Evolutionary conservation across 2,329 filamentous ascomycete genomes (phyloP).

Genomic region (Fusarium sp.): DNA sequence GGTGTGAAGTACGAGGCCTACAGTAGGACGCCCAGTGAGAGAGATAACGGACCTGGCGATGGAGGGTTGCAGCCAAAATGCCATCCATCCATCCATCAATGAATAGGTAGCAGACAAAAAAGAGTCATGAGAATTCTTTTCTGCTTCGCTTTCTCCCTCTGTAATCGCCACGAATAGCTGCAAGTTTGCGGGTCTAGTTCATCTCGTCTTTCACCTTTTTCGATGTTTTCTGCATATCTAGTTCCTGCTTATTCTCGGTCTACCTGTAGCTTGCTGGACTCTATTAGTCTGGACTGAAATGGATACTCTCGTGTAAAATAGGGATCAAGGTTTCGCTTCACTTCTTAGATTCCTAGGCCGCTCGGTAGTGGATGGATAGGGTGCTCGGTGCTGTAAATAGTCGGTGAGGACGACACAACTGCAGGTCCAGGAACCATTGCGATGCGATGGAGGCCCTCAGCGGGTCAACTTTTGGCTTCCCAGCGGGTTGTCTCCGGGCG

Average conservation of each 20-base stretch:
- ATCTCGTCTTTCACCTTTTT: slow-evolving; percentile 24
- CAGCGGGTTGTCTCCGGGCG: slow-evolving; percentile 25
- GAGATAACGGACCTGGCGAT: slow-evolving; percentile 29
- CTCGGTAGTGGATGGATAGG: slow-evolving; percentile 13
- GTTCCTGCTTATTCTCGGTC: slow-evolving; percentile 12
- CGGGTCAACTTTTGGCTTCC: not conserved
- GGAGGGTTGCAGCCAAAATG: slow-evolving; percentile 27
- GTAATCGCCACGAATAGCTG: slow-evolving; percentile 15
- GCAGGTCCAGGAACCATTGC: slow-evolving; percentile 34
- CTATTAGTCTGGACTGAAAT: slow-evolving; percentile 13
- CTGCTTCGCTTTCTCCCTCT: slow-evolving; percentile 1
- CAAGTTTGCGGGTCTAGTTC: slow-evolving; percentile 9
- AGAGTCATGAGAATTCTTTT: slow-evolving; percentile 1
- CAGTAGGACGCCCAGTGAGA: slow-evolving; percentile 14
- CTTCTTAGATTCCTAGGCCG: not conserved
- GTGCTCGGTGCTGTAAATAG: slow-evolving; percentile 17
- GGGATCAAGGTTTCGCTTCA: slow-evolving; percentile 21
- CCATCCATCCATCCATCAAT: not conserved
- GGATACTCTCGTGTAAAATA: not conserved
- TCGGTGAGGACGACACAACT: slow-evolving; percentile 44
- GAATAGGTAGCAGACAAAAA: not conserved
- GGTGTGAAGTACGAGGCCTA: slow-evolving; percentile 25
- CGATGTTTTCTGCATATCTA: slow-evolving; percentile 24
- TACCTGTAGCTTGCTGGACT: not conserved
- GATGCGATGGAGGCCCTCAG: not conserved